A percentile compares a stretch with the other conserved stretches of the same genome.
Conservation (phyloP, 352 stramenopile genomes). For the Phytophthora citrophthora region DNA sequence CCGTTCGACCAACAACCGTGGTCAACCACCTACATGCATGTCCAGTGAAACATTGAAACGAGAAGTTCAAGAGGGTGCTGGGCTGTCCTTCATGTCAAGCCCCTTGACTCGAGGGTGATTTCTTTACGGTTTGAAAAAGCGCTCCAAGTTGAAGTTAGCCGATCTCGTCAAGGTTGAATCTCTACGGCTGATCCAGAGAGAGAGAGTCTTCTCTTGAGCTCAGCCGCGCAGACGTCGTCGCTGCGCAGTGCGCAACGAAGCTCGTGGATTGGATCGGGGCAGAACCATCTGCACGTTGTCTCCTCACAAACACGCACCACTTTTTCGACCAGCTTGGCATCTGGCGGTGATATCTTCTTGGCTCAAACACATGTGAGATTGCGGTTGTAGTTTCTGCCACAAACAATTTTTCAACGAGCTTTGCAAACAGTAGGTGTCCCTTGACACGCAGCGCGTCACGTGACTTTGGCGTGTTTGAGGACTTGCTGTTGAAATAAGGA, state of each 20-base stretch:
- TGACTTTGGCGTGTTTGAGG: slow-evolving; percentile 19
- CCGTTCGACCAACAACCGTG: no score
- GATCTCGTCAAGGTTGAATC: slow-evolving; percentile 4
- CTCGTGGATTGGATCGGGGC: slow-evolving; percentile 6
- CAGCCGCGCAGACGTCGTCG: slow-evolving; percentile 4
- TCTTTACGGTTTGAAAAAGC: no score
- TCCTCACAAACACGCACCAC: background rate
- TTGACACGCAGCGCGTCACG: slow-evolving; percentile 18
- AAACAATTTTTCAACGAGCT: slow-evolving; percentile 18
- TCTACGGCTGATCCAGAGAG: background rate
- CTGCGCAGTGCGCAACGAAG: background rate
- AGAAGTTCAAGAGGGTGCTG: no score
- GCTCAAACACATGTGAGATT: background rate
- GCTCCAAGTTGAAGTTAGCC: background rate
- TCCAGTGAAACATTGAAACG: no score
- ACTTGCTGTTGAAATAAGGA: slow-evolving; percentile 5
- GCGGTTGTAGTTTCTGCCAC: slow-evolving; percentile 13
- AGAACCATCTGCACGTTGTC: slow-evolving; percentile 6
- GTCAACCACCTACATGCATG: background rate
- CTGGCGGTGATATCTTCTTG: slow-evolving; percentile 14
- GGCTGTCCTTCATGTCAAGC: no score
- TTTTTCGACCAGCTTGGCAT: slow-evolving; percentile 2
- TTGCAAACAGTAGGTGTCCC: slow-evolving; percentile 16
- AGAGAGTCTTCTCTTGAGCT: background rate
- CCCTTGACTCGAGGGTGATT: no score